Base-by-base conservation (phyloP, 352 stramenopile genomes). In the Phytophthora agathidicida region DNA sequence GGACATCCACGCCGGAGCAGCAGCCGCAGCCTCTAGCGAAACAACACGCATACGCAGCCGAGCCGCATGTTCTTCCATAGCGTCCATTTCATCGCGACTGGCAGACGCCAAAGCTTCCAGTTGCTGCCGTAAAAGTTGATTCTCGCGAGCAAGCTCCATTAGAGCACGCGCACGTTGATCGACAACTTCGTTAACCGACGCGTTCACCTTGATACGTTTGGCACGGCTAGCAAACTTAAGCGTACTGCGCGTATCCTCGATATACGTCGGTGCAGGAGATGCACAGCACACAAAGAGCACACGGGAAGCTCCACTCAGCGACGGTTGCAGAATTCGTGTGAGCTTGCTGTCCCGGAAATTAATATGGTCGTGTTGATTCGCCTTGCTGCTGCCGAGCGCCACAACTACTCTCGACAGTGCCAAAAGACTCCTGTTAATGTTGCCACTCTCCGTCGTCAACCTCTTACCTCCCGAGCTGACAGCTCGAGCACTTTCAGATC, bases 301-400 rank as follows among this genome's bases (percentile, higher is more conserved):
- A 8, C 83, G 83, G 17, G 77, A 81, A 45, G 91, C 89, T 23
- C 86, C 90, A 11, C 89, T 85, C 0, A 97, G 66, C 11, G 85
- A 92, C 38, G 96, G 89, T 47, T 96, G 86, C 23, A 98, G 76
- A 22, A 98, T 71, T 8, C 94, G 86, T 31, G 94, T 98, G 13
- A 98, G 83, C 59, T 97, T 98, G 8, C 86, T 97, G 60, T 98
- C 91, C 19, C 94, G 75, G 41, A 97, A 98, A 16, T 94, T 94
- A 17, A 98, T 84, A 54, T 98, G 93, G 19, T 71, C 66, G 7
- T 68, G 56, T 24, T 68, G 53, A 17, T 50, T 64, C 10, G 33
- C 32, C 10, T 73, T 88, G 14, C 96, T 96, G 44, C 96, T 79
- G 17, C 83, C 88, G 3, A 97, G 72, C n/a, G 96, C 96, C 31